These are phyloP conservation scores for Russula earlei DNA, from an alignment of 768 basidiomycete species.

Conservation along the genomic window DNA sequence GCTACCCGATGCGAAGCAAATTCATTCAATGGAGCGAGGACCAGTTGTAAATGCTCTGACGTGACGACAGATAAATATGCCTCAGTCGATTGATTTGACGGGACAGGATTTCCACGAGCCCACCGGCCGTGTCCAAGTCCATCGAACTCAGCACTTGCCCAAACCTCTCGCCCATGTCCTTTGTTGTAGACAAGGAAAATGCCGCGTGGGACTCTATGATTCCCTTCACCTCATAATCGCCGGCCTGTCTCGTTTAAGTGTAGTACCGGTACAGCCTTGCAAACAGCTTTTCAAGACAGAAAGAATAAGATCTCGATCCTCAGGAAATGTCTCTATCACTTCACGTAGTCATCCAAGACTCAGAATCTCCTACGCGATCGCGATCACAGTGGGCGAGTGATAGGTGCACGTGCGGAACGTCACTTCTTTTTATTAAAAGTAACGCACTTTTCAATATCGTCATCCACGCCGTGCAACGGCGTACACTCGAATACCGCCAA, in stretches of 20 bases:
- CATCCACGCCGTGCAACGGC: constrained; percentile 48
- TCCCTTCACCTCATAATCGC: too few species aligned
- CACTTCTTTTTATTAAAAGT: too few species aligned
- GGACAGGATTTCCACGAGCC: constrained; percentile 38
- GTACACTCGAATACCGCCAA: constrained; percentile 70
- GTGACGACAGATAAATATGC: neutral
- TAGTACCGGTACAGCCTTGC: constrained; percentile 22
- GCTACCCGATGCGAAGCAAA: constrained; percentile 15
- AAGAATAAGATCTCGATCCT: constrained; percentile 50
- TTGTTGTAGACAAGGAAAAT: constrained; percentile 40
- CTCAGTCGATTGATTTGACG: too few species aligned
- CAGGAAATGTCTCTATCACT: too few species aligned
- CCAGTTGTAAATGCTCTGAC: constrained; percentile 6
- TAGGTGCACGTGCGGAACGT: too few species aligned
- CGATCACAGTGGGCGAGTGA: too few species aligned
- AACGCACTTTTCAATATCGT: too few species aligned
- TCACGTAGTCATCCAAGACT: too few species aligned
- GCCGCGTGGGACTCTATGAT: constrained; percentile 34
- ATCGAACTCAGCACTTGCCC: constrained; percentile 32
- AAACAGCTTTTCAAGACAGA: constrained; percentile 54
- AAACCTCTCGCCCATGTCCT: constrained; percentile 52
- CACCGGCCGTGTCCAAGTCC: constrained; percentile 49
- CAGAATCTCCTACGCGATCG: too few species aligned
- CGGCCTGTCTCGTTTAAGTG: constrained; percentile 31
- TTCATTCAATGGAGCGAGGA: constrained; percentile 10